phyloP scores from a whole-genome alignment of 345 rosid genomes.

The Pelargonium nanum region DNA sequence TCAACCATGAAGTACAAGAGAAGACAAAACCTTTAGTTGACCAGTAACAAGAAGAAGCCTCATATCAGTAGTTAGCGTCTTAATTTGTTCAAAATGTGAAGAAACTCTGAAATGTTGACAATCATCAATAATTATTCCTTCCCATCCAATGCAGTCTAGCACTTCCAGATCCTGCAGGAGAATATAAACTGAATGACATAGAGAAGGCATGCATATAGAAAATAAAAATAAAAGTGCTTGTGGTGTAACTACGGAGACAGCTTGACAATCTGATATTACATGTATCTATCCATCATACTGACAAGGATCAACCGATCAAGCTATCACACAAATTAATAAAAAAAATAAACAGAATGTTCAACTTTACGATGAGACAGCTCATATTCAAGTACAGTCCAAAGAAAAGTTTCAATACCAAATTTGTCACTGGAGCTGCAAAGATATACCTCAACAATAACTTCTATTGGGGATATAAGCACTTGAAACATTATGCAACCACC shows the following conservation, averaged over 20 bases:
- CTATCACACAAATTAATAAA: neutral
- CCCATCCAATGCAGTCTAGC: constrained; percentile 33
- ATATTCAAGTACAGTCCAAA: neutral
- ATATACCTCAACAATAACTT: constrained; percentile 37
- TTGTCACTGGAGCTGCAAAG: constrained; percentile 6
- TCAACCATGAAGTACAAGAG: constrained; percentile 1
- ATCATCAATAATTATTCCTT: constrained; percentile 41
- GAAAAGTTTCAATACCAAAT: neutral
- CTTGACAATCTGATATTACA: neutral
- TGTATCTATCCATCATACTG: neutral
- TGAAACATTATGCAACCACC: constrained; percentile 37
- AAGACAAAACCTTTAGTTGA: constrained; percentile 36
- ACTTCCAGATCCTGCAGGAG: constrained; percentile 35
- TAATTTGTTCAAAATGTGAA: constrained; percentile 25
- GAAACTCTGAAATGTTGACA: constrained; percentile 23
- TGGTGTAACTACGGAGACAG: neutral
- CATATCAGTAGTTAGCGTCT: constrained; percentile 23
- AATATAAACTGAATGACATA: constrained; percentile 1
- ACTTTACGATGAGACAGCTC: neutral
- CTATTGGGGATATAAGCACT: constrained; percentile 36
- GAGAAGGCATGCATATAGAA: neutral
- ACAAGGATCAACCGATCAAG: neutral
- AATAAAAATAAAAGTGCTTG: neutral
- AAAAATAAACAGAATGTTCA: neutral
- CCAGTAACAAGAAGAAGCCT: constrained; percentile 37